Percentiles rank a stretch among this genome's conserved stretches.
Evolutionary conservation across 345 rosid species (phyloP).

Genomic region (Murraya paniculata): DNA sequence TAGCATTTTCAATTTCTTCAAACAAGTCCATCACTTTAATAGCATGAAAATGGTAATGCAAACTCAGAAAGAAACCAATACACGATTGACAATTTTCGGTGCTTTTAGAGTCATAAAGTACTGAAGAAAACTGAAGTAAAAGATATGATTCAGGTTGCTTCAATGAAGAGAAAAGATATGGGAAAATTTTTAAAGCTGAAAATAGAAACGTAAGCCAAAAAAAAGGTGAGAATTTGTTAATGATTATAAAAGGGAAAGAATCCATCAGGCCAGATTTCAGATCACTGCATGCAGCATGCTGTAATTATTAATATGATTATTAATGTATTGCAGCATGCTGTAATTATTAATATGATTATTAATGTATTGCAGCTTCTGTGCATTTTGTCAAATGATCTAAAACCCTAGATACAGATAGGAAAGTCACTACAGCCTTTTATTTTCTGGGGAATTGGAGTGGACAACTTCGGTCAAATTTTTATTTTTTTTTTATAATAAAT

Average conservation of each 20-base stretch:
- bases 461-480: too few relatives aligned
- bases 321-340: background rate
- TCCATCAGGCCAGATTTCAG: background rate
- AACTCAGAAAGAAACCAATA: background rate
- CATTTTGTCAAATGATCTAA: background rate
- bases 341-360: background rate
- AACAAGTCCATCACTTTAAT: background rate
- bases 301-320: background rate
- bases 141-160: background rate
- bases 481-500: too few relatives aligned
- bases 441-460: background rate
- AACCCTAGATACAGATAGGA: background rate
- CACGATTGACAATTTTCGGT: background rate
- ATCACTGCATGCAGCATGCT: background rate
- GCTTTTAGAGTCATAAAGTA: background rate
- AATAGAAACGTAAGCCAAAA: background rate
- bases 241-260: background rate
- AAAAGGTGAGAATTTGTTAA: background rate
- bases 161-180: background rate
- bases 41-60: background rate
- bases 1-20: background rate
- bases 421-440: background rate
- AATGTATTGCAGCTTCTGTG: background rate
- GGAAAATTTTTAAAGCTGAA: slow-evolving; percentile 4
- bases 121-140: background rate